Evolutionary conservation across 2,329 filamentous ascomycete genomes (phyloP).

Genomic region (Botrytis aclada): DNA sequence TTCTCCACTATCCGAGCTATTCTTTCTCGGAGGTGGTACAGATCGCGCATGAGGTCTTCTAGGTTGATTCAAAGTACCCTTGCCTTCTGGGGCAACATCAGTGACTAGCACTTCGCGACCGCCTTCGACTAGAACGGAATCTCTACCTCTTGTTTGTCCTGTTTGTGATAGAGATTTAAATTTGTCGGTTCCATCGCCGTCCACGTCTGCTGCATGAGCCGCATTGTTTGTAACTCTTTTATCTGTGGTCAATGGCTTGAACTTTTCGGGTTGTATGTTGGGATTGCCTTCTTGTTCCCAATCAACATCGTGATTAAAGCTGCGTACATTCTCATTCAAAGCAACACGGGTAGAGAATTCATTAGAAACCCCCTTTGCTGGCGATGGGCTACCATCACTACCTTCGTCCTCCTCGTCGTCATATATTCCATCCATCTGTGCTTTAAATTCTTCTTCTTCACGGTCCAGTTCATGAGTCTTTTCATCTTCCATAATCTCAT

Average conservation of each 20-base stretch:
- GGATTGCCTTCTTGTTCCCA: slow-evolving; percentile 38
- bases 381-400: slow-evolving; percentile 15
- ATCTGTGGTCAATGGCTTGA: slow-evolving; percentile 43
- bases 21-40: slow-evolving; percentile 21
- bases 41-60: slow-evolving; percentile 43
- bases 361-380: slow-evolving; percentile 39
- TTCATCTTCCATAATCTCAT: slow-evolving; percentile 81
- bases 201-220: slow-evolving; percentile 70
- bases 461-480: slow-evolving; percentile 63
- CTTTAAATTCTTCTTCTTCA: slow-evolving; percentile 49
- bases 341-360: slow-evolving; percentile 52
- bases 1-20: slow-evolving; percentile 30
- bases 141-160: slow-evolving; percentile 62
- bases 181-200: slow-evolving; percentile 72
- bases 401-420: slow-evolving; percentile 43
- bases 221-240: slow-evolving; percentile 57
- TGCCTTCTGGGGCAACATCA: slow-evolving; percentile 61
- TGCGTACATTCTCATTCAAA: slow-evolving; percentile 54
- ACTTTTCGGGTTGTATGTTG: slow-evolving; percentile 45
- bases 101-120: slow-evolving; percentile 70
- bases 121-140: slow-evolving; percentile 65
- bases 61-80: slow-evolving; percentile 54
- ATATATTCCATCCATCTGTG: slow-evolving; percentile 63
- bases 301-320: slow-evolving; percentile 73
- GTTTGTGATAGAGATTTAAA: slow-evolving; percentile 64